Evolutionary conservation across 2,329 filamentous ascomycete species (phyloP), one percentile per base, ranked within the genome.

Genomic region (Cladobotryum mycophilum): DNA sequence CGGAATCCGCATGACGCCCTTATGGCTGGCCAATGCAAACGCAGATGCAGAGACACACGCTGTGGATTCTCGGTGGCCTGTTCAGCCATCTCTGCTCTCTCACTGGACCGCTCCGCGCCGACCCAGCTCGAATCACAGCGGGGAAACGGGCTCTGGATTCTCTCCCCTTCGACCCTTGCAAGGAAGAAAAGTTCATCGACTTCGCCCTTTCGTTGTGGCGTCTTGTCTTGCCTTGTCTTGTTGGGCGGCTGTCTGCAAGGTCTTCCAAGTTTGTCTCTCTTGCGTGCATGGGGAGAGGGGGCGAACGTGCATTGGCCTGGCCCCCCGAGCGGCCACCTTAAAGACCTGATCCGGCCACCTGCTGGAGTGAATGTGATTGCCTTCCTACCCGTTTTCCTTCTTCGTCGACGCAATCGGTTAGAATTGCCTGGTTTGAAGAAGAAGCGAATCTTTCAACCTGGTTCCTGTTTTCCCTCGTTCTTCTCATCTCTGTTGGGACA

Each of bases 41-140:
- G 17, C 40, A 42, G 40, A 18, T 15, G 8, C 40, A 42, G 40
- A 42, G 15, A 42, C 40, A 41, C 17, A 30, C 45, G 41, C 25
- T 43, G 45, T 41, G 41, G 45, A n/a, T 17, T 38, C 17, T 17
- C 4, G 36, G 36, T 38, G 36, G 17, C 41, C 22, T 15, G 41
- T 48, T 18, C 20, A 44, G 14, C 41, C 51, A 46, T 41, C 45
- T 49, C 52, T 49, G 53, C 40, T 52, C 56, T 61, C 58, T 62
- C 44, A 64, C 60, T 64, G 61, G 61, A 56, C 53, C 53, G 48
- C 45, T 54, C 56, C 52, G 55, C 60, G 55, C 54, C 53, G 53
- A 22, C 41, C 33, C 12, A 48, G 41, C 48, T 47, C 49, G 53
- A 60, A 63, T 63, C 61, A 63, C 61, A 63, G 60, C 51, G 53